Evolutionary conservation across 75 land plant species (phyloP).

Genomic region (Gnetum montanum): DNA sequence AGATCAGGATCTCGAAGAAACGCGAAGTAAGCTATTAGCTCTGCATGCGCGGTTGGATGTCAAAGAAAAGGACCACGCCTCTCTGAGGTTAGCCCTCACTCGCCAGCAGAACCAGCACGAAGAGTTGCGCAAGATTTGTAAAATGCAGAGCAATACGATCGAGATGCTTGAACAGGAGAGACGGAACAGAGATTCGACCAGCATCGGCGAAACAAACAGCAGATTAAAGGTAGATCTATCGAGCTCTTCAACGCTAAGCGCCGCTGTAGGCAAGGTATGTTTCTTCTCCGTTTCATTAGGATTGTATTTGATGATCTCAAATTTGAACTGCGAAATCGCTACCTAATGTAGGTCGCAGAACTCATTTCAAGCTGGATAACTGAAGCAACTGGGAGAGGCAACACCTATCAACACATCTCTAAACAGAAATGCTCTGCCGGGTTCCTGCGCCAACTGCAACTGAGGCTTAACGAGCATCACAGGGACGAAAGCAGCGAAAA

Average conservation of each 20-base stretch:
- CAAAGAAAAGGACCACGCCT: background rate
- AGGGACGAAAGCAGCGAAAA: too few relatives aligned
- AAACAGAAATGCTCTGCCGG: too few relatives aligned
- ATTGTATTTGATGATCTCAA: background rate
- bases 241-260: background rate
- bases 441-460: too few relatives aligned
- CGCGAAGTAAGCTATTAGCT: background rate
- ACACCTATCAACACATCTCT: too few relatives aligned
- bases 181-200: background rate
- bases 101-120: background rate
- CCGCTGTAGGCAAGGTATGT: background rate
- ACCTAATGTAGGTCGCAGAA: too few relatives aligned
- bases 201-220: background rate
- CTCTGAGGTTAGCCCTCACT: background rate
- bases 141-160: background rate
- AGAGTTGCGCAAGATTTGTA: background rate
- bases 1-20: background rate
- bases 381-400: too few relatives aligned
- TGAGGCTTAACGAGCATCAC: too few relatives aligned
- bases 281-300: background rate
- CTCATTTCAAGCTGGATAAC: too few relatives aligned
- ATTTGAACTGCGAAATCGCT: too few relatives aligned
- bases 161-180: background rate
- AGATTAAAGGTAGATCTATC: background rate
- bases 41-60: background rate